Evolutionary conservation across 129 eudicot species (phyloP).

Genomic region (Oenanthe sinensis): DNA sequence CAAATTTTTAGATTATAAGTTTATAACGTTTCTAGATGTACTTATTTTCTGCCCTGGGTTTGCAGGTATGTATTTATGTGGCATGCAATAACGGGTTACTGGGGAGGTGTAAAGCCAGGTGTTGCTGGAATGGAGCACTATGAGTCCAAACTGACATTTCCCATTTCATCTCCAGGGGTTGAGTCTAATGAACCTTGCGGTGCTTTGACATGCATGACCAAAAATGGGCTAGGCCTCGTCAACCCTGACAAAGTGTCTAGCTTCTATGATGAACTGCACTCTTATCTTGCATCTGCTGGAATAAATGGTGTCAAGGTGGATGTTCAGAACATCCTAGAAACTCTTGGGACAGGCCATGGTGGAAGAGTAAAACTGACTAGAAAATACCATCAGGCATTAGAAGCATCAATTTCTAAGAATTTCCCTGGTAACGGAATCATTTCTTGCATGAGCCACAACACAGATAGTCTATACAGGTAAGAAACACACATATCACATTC

Average conservation of each 20-base stretch:
- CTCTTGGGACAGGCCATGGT: slow-evolving; percentile 88
- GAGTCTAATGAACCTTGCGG: slow-evolving; percentile 49
- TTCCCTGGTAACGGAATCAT: slow-evolving; percentile 80
- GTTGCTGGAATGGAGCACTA: slow-evolving; percentile 59
- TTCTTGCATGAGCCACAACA: slow-evolving; percentile 95
- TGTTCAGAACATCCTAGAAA: slow-evolving; percentile 80
- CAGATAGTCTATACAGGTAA: slow-evolving; percentile 87
- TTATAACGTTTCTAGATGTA: not conserved
- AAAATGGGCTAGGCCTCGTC: slow-evolving; percentile 71
- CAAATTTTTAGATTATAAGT: not conserved
- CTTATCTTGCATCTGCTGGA: slow-evolving; percentile 75
- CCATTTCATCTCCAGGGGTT: slow-evolving; percentile 64
- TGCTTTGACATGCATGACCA: slow-evolving; percentile 48
- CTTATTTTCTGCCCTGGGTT: slow-evolving; percentile 9
- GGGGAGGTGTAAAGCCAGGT: slow-evolving; percentile 93
- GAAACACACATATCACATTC: not conserved
- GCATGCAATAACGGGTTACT: slow-evolving; percentile 87
- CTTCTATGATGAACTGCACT: slow-evolving; percentile 76
- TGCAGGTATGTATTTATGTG: slow-evolving; percentile 81
- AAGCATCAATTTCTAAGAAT: slow-evolving; percentile 70
- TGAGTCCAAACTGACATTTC: slow-evolving; percentile 58
- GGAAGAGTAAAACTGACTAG: slow-evolving; percentile 80
- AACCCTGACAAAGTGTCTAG: slow-evolving; percentile 68
- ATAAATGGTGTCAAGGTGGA: slow-evolving; percentile 94
- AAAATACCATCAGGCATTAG: slow-evolving; percentile 80